A percentile compares a stretch with the other conserved stretches of the same genome.
phyloP scores from a whole-genome alignment of 1,284 basidiomycete genomes.

The Austroboletus niveus region DNA sequence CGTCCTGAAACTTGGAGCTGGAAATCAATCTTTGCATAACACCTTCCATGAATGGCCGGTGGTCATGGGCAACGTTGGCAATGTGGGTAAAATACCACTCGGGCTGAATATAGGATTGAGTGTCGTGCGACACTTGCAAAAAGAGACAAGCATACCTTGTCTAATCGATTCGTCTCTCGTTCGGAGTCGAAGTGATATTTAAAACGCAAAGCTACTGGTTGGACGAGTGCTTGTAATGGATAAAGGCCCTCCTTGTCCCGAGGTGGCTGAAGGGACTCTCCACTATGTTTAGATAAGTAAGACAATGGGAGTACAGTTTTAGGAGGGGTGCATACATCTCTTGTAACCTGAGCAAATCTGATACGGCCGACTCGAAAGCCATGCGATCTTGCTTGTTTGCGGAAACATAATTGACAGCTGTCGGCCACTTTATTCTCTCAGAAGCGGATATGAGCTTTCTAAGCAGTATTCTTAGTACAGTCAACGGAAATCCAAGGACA shows the following conservation, averaged over 20 bases:
- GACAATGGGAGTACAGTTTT: slow-evolving; percentile 3
- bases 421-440: slow-evolving; percentile 82
- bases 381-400: slow-evolving; percentile 50
- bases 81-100: slow-evolving; percentile 98
- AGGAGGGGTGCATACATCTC: slow-evolving; percentile 54
- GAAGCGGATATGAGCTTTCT: slow-evolving; percentile 64
- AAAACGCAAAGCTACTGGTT: slow-evolving; percentile 85
- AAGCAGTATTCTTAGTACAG: slow-evolving; percentile 1
- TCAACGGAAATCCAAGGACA: not conserved
- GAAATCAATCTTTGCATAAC: slow-evolving; percentile 73
- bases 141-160: slow-evolving; percentile 62
- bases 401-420: slow-evolving; percentile 60
- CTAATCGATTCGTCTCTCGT: slow-evolving; percentile 86
- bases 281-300: slow-evolving; percentile 42
- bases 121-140: not conserved
- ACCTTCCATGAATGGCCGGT: slow-evolving; percentile 73
- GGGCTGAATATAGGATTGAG: slow-evolving; percentile 51
- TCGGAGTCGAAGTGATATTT: slow-evolving; percentile 93
- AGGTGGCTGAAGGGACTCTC: slow-evolving; percentile 37
- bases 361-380: slow-evolving; percentile 73
- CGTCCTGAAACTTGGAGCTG: slow-evolving; percentile 55
- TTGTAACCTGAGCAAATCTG: slow-evolving; percentile 75
- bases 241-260: slow-evolving; percentile 59
- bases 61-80: slow-evolving; percentile 80
- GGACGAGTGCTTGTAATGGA: slow-evolving; percentile 81